A percentile compares a stretch with the other conserved stretches of the same genome.
Conservation (phyloP, 306 rosid genomes). For the Cucumis cinereus region DNA sequence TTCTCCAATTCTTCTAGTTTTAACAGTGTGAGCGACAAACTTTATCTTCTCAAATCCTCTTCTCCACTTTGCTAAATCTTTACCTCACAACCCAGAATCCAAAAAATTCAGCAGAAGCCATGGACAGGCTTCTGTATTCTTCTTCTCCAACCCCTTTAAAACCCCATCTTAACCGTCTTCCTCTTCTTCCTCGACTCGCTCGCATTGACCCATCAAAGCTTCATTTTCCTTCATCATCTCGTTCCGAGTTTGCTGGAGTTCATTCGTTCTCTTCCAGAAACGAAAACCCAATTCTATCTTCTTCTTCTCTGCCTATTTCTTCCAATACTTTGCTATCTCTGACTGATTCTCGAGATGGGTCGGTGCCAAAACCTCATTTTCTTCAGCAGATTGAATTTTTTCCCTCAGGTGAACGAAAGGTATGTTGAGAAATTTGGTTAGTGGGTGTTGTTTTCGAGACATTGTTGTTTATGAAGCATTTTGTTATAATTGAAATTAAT, state of each 20-base stretch:
- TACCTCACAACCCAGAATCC: not conserved
- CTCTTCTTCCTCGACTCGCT: slow-evolving; percentile 20
- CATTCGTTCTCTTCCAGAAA: slow-evolving; percentile 26
- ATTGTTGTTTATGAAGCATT: not conserved
- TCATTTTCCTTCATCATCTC: slow-evolving; percentile 16
- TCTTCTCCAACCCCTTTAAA: slow-evolving; percentile 41
- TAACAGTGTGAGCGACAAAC: not conserved
- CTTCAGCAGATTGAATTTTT: slow-evolving; percentile 22
- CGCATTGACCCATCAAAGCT: slow-evolving; percentile 26
- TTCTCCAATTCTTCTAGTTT: not conserved
- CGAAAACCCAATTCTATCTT: slow-evolving; percentile 18
- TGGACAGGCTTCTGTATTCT: slow-evolving; percentile 89
- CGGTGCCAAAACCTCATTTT: slow-evolving; percentile 9
- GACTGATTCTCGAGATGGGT: slow-evolving; percentile 15
- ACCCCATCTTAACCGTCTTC: slow-evolving; percentile 12
- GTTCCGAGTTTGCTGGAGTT: slow-evolving; percentile 11
- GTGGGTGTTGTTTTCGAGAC: not conserved
- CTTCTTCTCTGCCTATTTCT: slow-evolving; percentile 2
- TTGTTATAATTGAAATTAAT: not conserved
- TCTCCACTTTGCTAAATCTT: not conserved
- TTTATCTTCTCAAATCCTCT: slow-evolving; percentile 4
- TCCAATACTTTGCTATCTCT: slow-evolving; percentile 12
- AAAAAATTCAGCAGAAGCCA: slow-evolving; percentile 24
- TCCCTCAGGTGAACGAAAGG: slow-evolving; percentile 36
- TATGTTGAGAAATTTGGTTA: slow-evolving; percentile 1